A percentile compares a stretch with the other conserved stretches of the same genome.
Evolutionary conservation across 495 filamentous ascomycete species (phyloP).

Genomic region (Talaromyces ruber): DNA sequence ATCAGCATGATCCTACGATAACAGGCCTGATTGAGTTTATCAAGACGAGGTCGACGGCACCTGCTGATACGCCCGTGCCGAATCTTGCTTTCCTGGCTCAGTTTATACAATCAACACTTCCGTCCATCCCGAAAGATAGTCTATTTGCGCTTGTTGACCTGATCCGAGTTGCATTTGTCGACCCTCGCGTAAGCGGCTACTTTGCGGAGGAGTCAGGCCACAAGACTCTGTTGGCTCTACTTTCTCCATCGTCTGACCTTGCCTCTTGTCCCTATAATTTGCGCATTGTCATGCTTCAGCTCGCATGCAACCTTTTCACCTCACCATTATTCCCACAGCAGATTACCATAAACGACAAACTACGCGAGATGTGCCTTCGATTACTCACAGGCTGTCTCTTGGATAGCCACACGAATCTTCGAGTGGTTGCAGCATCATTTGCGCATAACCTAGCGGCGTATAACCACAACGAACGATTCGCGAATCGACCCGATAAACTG

Average conservation of each 20-base stretch:
- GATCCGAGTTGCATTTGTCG: constrained; percentile 64
- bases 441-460: constrained; percentile 70
- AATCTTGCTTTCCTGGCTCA: constrained; percentile 37
- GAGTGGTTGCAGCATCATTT: constrained; percentile 74
- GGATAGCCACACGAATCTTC: constrained; percentile 44
- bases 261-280: constrained; percentile 65
- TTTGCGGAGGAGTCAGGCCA: constrained; percentile 68
- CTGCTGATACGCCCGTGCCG: constrained; percentile 47
- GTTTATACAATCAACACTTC: constrained; percentile 21
- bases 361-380: constrained; percentile 28
- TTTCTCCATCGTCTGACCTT: constrained; percentile 47
- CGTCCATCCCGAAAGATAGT: constrained; percentile 30
- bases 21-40: constrained; percentile 57
- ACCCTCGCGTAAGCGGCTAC: constrained; percentile 77
- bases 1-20: constrained; percentile 45
- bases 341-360: constrained; percentile 22
- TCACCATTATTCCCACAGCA: constrained; percentile 40
- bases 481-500: constrained; percentile 49
- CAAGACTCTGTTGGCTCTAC: constrained; percentile 52
- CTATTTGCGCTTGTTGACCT: constrained; percentile 78
- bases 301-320: constrained; percentile 56
- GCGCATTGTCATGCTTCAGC: constrained; percentile 66
- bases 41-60: constrained; percentile 27
- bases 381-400: constrained; percentile 47
- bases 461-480: constrained; percentile 56